These are phyloP conservation scores for Brassica napus DNA, from an alignment of 345 rosid species.

Conservation along the genomic window DNA sequence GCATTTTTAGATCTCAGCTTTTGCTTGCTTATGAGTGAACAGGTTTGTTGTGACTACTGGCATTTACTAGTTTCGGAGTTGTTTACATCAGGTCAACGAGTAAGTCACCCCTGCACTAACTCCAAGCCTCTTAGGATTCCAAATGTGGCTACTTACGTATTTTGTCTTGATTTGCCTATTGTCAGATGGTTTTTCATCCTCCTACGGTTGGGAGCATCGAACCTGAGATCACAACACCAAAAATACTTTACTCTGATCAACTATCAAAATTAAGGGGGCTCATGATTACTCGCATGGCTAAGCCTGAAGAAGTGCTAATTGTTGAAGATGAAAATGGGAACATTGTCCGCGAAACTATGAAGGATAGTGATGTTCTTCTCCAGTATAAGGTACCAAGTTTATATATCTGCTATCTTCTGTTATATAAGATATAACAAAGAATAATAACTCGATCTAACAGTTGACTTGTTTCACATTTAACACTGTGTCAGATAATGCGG, in stretches of 20 bases:
- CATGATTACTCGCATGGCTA: constrained; percentile 97
- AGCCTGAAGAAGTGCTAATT: constrained; percentile 96
- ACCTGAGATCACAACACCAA: constrained; percentile 57
- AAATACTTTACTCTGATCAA: constrained; percentile 72
- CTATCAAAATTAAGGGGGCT: constrained; percentile 87
- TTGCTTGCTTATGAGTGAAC: constrained; percentile 31
- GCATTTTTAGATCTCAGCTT: constrained; percentile 1
- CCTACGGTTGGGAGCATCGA: constrained; percentile 72
- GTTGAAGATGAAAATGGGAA: constrained; percentile 99
- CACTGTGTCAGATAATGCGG: constrained; percentile 69
- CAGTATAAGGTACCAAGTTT: constrained; percentile 73
- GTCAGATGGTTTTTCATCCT: constrained; percentile 68
- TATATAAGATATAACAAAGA: background rate
- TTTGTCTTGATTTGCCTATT: constrained; percentile 22
- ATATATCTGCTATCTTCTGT: constrained; percentile 8
- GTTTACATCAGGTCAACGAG: constrained; percentile 62
- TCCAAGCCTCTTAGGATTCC: constrained; percentile 72
- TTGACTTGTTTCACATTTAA: background rate
- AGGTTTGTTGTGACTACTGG: constrained; percentile 99
- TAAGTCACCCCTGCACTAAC: constrained; percentile 68
- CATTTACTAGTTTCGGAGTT: constrained; percentile 81
- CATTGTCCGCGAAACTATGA: constrained; percentile 96
- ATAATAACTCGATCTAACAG: background rate
- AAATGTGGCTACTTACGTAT: constrained; percentile 47
- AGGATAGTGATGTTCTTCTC: constrained; percentile 97